A percentile compares a stretch with the other conserved stretches of the same genome.
These are phyloP conservation scores for Elasticomyces elasticus DNA, from an alignment of 495 filamentous ascomycete species.

Conservation along the genomic window DNA sequence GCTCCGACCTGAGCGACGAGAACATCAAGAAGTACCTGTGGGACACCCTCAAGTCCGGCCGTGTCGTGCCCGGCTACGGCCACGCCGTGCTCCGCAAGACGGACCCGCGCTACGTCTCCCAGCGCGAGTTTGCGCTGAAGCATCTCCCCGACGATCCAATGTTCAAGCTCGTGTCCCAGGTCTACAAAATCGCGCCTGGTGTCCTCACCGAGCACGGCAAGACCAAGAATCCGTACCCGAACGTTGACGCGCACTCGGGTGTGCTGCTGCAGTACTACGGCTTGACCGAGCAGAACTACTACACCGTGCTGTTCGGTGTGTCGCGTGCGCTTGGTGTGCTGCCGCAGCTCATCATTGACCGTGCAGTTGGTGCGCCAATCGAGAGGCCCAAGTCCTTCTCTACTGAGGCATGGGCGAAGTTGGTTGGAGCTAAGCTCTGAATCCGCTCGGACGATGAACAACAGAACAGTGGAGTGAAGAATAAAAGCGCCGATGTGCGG, in stretches of 20 bases:
- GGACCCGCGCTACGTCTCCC: conserved; percentile 93
- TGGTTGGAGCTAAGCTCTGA: conserved; percentile 86
- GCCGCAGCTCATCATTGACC: conserved; percentile 98
- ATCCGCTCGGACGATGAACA: conserved; percentile 3
- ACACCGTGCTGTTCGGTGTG: conserved; percentile 98
- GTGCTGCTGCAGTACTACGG: conserved; percentile 99
- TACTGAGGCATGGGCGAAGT: conserved; percentile 91
- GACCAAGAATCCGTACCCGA: conserved; percentile 85
- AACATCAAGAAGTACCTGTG: conserved; percentile 96
- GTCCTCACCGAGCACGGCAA: conserved; percentile 99
- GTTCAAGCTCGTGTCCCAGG: conserved; percentile 99
- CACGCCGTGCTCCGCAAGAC: conserved; percentile 99
- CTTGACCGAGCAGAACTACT: conserved; percentile 96
- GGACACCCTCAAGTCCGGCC: conserved; percentile 88
- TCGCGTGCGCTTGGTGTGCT: conserved; percentile 95
- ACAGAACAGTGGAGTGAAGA: neutral
- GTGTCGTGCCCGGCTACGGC: conserved; percentile 95
- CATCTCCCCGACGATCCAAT: conserved; percentile 91
- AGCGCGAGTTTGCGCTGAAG: conserved; percentile 89
- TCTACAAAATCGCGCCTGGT: conserved; percentile 98
- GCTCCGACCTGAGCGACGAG: conserved; percentile 88
- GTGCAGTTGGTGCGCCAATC: conserved; percentile 79
- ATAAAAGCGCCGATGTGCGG: conserved; percentile 4
- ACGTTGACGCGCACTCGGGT: conserved; percentile 78
- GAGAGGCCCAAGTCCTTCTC: conserved; percentile 94